A percentile compares a stretch with the other conserved stretches of the same genome.
Evolutionary conservation across 2,329 filamentous ascomycete genomes (phyloP).

Genomic region (Xylariaceae sp.): DNA sequence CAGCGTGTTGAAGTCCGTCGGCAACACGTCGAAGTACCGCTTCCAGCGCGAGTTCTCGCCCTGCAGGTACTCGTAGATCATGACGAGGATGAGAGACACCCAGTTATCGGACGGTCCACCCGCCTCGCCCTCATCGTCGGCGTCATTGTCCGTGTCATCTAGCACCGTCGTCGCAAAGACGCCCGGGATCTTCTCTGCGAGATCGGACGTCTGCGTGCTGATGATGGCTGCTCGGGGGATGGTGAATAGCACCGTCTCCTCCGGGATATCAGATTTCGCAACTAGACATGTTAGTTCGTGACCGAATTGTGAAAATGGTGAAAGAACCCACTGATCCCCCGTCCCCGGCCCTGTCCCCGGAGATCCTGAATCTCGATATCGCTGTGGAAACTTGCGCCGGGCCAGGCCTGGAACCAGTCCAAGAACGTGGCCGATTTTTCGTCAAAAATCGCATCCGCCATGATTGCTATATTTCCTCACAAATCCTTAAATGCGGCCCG

Average conservation of each 20-base stretch:
- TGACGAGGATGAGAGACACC: constrained; percentile 63
- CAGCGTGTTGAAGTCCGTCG: constrained; percentile 68
- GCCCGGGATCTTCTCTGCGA: constrained; percentile 53
- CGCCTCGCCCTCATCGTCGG: constrained; percentile 34
- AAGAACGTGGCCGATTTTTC: constrained; percentile 43
- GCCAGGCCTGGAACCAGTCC: constrained; percentile 48
- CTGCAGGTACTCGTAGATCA: constrained; percentile 69
- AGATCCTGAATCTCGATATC: constrained; percentile 50
- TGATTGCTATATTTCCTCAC: constrained; percentile 9
- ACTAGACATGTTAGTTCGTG: constrained; percentile 45
- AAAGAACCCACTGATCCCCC: constrained; percentile 46
- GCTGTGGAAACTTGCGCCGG: constrained; percentile 49
- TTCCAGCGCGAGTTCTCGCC: constrained; percentile 63
- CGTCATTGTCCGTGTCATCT: constrained; percentile 36
- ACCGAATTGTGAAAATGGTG: not conserved
- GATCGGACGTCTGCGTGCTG: constrained; percentile 64
- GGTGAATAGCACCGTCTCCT: constrained; percentile 74
- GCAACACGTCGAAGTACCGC: constrained; percentile 72
- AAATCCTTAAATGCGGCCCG: not conserved
- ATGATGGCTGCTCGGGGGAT: constrained; percentile 70
- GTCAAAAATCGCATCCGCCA: constrained; percentile 37
- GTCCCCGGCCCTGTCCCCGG: constrained; percentile 45
- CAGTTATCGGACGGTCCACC: constrained; percentile 45
- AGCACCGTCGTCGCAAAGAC: constrained; percentile 41
- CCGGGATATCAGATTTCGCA: constrained; percentile 61